Percentiles rank a stretch among this genome's conserved stretches.
phyloP scores from a whole-genome alignment of 1,139 yeast species.

The Candida sojae region DNA sequence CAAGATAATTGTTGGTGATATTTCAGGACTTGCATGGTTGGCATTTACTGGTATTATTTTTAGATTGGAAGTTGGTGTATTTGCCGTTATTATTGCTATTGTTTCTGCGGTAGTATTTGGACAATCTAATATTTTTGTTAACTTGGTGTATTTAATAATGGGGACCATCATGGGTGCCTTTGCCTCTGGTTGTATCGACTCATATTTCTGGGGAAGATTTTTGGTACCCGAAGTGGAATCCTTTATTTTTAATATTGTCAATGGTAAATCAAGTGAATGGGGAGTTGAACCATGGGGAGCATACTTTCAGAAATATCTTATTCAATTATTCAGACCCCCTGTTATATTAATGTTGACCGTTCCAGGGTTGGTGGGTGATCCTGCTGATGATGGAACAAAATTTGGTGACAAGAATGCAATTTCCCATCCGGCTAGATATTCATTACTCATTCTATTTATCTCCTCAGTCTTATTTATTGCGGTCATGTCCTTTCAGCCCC shows the following conservation, averaged over 20 bases:
- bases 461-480: slow-evolving; percentile 57
- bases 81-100: slow-evolving; percentile 49
- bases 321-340: slow-evolving; percentile 66
- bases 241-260: slow-evolving; percentile 69
- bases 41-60: slow-evolving; percentile 69
- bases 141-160: slow-evolving; percentile 29
- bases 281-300: slow-evolving; percentile 76
- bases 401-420: slow-evolving; percentile 29
- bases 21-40: slow-evolving; percentile 56
- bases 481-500: slow-evolving; percentile 79
- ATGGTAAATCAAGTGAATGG: slow-evolving; percentile 78
- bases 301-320: slow-evolving; percentile 54
- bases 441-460: slow-evolving; percentile 33
- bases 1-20: slow-evolving; percentile 51
- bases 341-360: slow-evolving; percentile 48
- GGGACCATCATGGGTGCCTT: slow-evolving; percentile 59
- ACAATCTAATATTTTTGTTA: slow-evolving; percentile 40
- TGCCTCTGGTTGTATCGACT: slow-evolving; percentile 59
- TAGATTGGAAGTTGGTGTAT: slow-evolving; percentile 69
- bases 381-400: slow-evolving; percentile 28
- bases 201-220: slow-evolving; percentile 68
- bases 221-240: slow-evolving; percentile 74
- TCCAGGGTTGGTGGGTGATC: slow-evolving; percentile 45
- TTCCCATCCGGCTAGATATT: slow-evolving; percentile 36
- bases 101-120: slow-evolving; percentile 45